Percentiles rank a stretch among this genome's conserved stretches.
Evolutionary conservation across 2,329 filamentous ascomycete species (phyloP).

Genomic region (Colletotrichum magnum): DNA sequence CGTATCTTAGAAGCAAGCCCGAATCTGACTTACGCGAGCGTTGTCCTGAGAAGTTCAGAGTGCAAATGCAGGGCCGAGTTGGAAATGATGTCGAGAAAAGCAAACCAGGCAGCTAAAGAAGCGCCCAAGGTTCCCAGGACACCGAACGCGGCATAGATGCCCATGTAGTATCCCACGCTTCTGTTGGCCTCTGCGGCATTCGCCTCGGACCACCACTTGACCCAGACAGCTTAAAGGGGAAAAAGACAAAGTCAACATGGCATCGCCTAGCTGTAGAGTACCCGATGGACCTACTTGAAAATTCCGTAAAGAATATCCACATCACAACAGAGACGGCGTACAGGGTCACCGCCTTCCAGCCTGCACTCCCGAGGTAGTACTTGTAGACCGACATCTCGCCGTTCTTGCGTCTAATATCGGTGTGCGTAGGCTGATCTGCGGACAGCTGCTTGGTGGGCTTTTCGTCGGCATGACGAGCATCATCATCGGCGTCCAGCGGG

Average conservation of each 20-base stretch:
- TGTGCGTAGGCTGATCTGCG: not conserved
- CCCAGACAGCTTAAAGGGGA: constrained; percentile 23
- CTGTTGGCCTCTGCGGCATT: constrained; percentile 1
- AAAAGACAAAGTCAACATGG: not conserved
- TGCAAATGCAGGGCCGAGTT: constrained; percentile 35
- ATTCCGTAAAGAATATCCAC: constrained; percentile 34
- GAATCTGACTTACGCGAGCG: constrained; percentile 1
- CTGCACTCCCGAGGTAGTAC: constrained; percentile 28
- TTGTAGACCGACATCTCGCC: constrained; percentile 28
- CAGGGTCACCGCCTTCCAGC: constrained; percentile 14
- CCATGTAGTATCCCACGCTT: constrained; percentile 20
- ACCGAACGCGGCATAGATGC: constrained; percentile 24
- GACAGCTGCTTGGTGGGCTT: not conserved
- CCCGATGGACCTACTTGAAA: constrained; percentile 24
- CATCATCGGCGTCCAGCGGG: not conserved
- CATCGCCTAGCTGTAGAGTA: not conserved
- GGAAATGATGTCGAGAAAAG: constrained; percentile 25
- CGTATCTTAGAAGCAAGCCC: not conserved
- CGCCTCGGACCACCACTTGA: constrained; percentile 35
- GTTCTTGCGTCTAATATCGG: constrained; percentile 24
- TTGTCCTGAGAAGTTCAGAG: constrained; percentile 21
- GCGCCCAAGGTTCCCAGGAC: constrained; percentile 8
- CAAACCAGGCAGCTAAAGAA: constrained; percentile 26
- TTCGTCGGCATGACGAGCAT: not conserved
- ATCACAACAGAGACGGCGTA: not conserved